Evolutionary conservation across 2,329 filamentous ascomycete species (phyloP).

Genomic region (Venturia oleaginea): DNA sequence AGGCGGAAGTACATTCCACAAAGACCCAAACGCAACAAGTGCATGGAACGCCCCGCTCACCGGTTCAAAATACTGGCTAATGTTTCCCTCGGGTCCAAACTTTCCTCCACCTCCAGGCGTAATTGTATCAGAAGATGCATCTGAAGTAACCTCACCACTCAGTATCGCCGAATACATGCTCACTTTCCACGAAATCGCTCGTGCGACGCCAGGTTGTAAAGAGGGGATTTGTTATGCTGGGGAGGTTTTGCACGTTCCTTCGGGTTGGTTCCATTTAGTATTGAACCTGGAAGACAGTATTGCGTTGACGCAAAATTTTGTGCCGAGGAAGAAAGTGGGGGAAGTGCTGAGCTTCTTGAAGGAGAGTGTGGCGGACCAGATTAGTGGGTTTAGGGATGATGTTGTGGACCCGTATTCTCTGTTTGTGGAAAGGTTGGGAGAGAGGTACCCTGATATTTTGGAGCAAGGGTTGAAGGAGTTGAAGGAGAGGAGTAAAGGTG

Average conservation of each 20-base stretch:
- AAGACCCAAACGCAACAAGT: slow-evolving; percentile 59
- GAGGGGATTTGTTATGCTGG: slow-evolving; percentile 79
- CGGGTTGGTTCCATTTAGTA: slow-evolving; percentile 94
- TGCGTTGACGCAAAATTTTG: slow-evolving; percentile 92
- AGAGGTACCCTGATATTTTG: slow-evolving; percentile 54
- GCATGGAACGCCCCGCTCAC: slow-evolving; percentile 93
- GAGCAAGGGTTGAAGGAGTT: slow-evolving; percentile 55
- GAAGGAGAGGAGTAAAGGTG: slow-evolving; percentile 46
- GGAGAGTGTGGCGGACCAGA: slow-evolving; percentile 66
- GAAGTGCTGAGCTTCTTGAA: slow-evolving; percentile 72
- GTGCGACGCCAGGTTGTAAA: slow-evolving; percentile 63
- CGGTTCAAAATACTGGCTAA: slow-evolving; percentile 95
- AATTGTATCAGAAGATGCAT: slow-evolving; percentile 78
- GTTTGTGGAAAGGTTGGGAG: slow-evolving; percentile 61
- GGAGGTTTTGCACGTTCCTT: slow-evolving; percentile 86
- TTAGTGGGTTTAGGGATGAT: slow-evolving; percentile 72
- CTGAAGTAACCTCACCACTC: slow-evolving; percentile 85
- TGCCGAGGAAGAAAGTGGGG: slow-evolving; percentile 63
- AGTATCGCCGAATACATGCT: slow-evolving; percentile 97
- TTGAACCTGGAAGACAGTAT: slow-evolving; percentile 79
- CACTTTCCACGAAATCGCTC: slow-evolving; percentile 76
- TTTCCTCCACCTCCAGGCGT: slow-evolving; percentile 72
- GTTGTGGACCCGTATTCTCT: slow-evolving; percentile 64
- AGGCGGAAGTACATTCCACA: slow-evolving; percentile 92
- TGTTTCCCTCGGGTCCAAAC: slow-evolving; percentile 69